These are phyloP conservation scores for Glycine tomentella DNA, from an alignment of 306 rosid genomes.

Conservation along the genomic window DNA sequence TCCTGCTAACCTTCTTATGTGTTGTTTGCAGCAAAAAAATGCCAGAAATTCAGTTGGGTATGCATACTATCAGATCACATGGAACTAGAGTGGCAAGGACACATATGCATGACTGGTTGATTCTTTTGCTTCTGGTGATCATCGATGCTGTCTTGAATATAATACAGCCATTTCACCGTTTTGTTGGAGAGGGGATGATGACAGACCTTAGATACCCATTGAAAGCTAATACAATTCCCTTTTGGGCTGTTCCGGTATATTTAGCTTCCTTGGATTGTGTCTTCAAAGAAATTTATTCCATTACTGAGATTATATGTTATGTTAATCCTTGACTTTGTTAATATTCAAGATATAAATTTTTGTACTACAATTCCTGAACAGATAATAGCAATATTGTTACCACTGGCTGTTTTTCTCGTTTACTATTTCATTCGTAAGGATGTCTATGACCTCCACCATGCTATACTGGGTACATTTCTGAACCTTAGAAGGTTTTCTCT, in stretches of 20 bases:
- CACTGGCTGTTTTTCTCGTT: constrained; percentile 58
- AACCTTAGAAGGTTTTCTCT: constrained; percentile 21
- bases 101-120: constrained; percentile 90
- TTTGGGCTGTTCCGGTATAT: constrained; percentile 94
- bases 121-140: constrained; percentile 71
- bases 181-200: constrained; percentile 91
- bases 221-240: constrained; percentile 79
- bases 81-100: constrained; percentile 67
- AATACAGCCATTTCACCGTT: constrained; percentile 88
- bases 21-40: constrained; percentile 58
- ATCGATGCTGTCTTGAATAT: constrained; percentile 69
- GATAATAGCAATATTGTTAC: constrained; percentile 77
- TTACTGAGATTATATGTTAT: constrained; percentile 20
- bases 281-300: not conserved
- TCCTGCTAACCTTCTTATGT: constrained; percentile 38
- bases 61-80: constrained; percentile 84
- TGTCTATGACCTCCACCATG: constrained; percentile 93
- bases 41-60: constrained; percentile 80
- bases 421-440: constrained; percentile 80
- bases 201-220: constrained; percentile 80
- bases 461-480: constrained; percentile 69
- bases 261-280: constrained; percentile 19
- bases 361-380: constrained; percentile 49
- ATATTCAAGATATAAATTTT: constrained; percentile 36
- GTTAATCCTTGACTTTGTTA: constrained; percentile 25